phyloP scores from a whole-genome alignment of 2,329 filamentous ascomycete species.

The Colletotrichum destructivum region DNA sequence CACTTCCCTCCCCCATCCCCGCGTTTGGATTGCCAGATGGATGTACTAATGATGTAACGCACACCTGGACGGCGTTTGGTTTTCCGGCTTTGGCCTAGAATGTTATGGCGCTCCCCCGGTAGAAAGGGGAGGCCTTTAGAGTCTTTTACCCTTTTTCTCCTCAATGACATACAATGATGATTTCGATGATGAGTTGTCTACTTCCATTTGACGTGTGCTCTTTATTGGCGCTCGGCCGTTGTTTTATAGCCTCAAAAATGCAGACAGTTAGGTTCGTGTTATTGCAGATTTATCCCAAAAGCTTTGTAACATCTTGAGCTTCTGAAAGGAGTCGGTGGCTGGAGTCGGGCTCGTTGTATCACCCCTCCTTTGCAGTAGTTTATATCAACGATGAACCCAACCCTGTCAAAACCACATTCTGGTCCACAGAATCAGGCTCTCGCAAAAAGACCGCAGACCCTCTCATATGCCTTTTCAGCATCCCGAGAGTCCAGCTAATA shows the following conservation, averaged over 20 bases:
- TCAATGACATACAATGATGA: background rate
- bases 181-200: background rate
- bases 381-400: too few relatives aligned
- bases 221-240: too few relatives aligned
- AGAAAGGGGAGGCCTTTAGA: slow-evolving; percentile 20
- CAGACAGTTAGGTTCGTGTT: background rate
- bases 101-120: slow-evolving; percentile 19
- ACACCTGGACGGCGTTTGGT: slow-evolving; percentile 32
- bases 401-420: background rate
- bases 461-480: background rate
- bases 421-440: background rate
- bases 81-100: slow-evolving; percentile 24
- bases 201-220: background rate
- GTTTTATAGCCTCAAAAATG: background rate
- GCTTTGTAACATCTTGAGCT: background rate
- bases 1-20: slow-evolving; percentile 27
- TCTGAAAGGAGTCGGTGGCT: too few relatives aligned
- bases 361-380: background rate
- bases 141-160: background rate
- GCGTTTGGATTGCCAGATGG: slow-evolving; percentile 26
- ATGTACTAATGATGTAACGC: slow-evolving; percentile 42
- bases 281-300: too few relatives aligned
- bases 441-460: background rate
- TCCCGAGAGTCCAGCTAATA: background rate
- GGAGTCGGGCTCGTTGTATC: background rate